Percentiles rank a stretch among this genome's conserved stretches.
phyloP scores from a whole-genome alignment of 148 eudicot species.

The Amaranthus cruentus region DNA sequence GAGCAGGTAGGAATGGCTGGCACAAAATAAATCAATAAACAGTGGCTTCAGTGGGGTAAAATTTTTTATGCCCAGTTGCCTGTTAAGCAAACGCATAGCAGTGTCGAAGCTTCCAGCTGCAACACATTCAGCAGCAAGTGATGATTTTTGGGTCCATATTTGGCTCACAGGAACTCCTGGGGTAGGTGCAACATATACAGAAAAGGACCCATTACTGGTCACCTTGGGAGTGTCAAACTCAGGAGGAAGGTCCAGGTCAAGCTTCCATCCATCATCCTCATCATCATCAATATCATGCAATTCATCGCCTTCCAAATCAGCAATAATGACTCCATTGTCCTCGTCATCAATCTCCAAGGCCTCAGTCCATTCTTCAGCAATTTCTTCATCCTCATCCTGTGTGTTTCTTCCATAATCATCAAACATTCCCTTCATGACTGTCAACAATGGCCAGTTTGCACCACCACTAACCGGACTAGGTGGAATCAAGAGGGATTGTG shows the following conservation, averaged over 20 bases:
- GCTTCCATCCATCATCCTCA: slow-evolving; percentile 43
- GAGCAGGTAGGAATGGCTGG: slow-evolving; percentile 37
- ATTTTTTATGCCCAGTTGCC: slow-evolving; percentile 42
- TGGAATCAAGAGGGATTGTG: slow-evolving; percentile 59
- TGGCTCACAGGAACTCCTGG: slow-evolving; percentile 45
- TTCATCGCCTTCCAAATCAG: slow-evolving; percentile 44
- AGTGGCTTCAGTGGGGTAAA: slow-evolving; percentile 38
- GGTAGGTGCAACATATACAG: slow-evolving; percentile 35
- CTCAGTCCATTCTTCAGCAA: slow-evolving; percentile 59
- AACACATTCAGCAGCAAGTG: slow-evolving; percentile 44
- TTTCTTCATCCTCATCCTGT: slow-evolving; percentile 52
- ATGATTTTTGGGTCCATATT: slow-evolving; percentile 44
- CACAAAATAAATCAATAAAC: slow-evolving; percentile 38
- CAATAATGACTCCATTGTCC: slow-evolving; percentile 42
- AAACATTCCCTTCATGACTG: slow-evolving; percentile 59
- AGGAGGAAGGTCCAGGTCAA: slow-evolving; percentile 44
- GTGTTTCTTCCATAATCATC: slow-evolving; percentile 42
- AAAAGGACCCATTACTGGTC: slow-evolving; percentile 26
- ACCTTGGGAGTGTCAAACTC: slow-evolving; percentile 41
- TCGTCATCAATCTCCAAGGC: slow-evolving; percentile 51
- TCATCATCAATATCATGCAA: slow-evolving; percentile 28
- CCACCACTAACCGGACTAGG: slow-evolving; percentile 51
- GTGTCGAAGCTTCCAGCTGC: slow-evolving; percentile 50
- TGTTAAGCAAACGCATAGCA: slow-evolving; percentile 41
- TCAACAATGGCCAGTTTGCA: slow-evolving; percentile 70